Percentiles rank a stretch among this genome's conserved stretches.
These are phyloP conservation scores for Epicoccum sorghinum DNA, from an alignment of 2,329 filamentous ascomycete species.

Conservation along the genomic window DNA sequence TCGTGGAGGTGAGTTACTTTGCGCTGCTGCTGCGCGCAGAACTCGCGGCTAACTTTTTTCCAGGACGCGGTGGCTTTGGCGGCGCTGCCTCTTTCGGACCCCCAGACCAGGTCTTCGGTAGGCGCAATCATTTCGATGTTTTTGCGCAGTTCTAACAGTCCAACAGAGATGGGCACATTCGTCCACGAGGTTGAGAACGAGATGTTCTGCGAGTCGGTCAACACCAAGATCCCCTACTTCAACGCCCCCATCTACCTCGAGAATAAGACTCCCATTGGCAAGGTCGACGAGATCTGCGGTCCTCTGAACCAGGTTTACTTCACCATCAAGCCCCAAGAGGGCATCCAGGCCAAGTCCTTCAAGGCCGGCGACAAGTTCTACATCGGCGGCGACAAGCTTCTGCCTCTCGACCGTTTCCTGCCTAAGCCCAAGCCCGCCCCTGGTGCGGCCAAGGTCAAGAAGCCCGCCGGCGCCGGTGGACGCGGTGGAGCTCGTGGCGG, in stretches of 20 bases:
- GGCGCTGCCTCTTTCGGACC: conserved; percentile 50
- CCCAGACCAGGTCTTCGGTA: conserved; percentile 53
- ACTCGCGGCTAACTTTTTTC: conserved; percentile 37
- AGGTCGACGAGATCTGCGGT: conserved; percentile 96
- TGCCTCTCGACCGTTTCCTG: conserved; percentile 93
- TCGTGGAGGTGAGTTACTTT: conserved; percentile 53
- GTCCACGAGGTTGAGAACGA: conserved; percentile 96
- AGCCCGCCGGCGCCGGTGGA: conserved; percentile 64
- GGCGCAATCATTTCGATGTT: background rate
- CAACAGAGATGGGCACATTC: conserved; percentile 88
- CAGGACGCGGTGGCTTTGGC: conserved; percentile 48
- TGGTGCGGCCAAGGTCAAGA: conserved; percentile 73
- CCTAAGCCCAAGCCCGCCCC: conserved; percentile 83
- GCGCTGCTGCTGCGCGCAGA: conserved; percentile 22
- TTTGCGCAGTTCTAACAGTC: conserved; percentile 25
- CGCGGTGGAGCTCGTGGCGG: conserved; percentile 59
- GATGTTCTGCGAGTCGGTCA: conserved; percentile 95
- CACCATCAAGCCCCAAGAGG: conserved; percentile 95
- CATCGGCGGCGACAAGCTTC: conserved; percentile 91
- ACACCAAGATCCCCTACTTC: conserved; percentile 97
- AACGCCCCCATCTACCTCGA: conserved; percentile 98
- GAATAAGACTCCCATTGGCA: conserved; percentile 96
- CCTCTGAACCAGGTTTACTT: conserved; percentile 98
- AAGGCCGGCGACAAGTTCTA: conserved; percentile 97
- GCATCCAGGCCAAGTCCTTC: conserved; percentile 93